Conservation (phyloP, 768 basidiomycete species). For the Lentinula boryana region DNA sequence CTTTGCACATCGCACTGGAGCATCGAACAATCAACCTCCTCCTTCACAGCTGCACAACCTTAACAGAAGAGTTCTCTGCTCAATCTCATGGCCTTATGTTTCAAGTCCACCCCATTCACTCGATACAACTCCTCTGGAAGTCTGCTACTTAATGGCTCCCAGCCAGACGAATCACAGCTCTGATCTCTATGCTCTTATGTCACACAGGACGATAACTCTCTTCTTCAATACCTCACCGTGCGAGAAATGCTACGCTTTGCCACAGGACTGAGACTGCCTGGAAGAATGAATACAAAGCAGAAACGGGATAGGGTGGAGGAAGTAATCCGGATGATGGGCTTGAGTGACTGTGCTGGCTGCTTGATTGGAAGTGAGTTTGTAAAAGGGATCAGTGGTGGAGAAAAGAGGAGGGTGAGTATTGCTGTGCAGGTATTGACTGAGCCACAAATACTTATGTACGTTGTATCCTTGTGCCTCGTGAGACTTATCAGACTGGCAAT, state of each 20-base stretch:
- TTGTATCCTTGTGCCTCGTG: slow-evolving; percentile 16
- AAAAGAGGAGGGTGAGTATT: slow-evolving; percentile 36
- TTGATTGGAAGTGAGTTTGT: slow-evolving; percentile 32
- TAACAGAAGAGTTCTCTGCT: slow-evolving; percentile 9
- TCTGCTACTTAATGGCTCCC: slow-evolving; percentile 13
- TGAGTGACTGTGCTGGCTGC: slow-evolving; percentile 36
- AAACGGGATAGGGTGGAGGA: slow-evolving; percentile 36
- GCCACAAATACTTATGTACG: slow-evolving; percentile 26
- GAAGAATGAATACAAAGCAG: slow-evolving; percentile 16
- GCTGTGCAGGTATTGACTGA: slow-evolving; percentile 35
- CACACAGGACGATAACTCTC: slow-evolving; percentile 26
- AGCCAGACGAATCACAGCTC: background rate
- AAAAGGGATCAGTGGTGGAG: slow-evolving; percentile 35
- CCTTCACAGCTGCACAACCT: too few species aligned
- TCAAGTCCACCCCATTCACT: slow-evolving; percentile 2
- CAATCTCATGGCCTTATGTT: slow-evolving; percentile 4
- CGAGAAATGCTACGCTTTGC: slow-evolving; percentile 43
- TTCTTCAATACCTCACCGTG: slow-evolving; percentile 28
- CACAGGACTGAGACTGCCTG: slow-evolving; percentile 32
- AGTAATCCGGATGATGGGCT: slow-evolving; percentile 33
- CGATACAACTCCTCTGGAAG: slow-evolving; percentile 7
- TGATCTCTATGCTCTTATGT: slow-evolving; percentile 20
- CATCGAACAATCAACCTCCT: too few species aligned
- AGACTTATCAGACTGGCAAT: background rate
- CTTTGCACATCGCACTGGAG: too few species aligned